phyloP scores from a whole-genome alignment of 805 yeast genomes.

The Hermanozyma aechmeae region DNA sequence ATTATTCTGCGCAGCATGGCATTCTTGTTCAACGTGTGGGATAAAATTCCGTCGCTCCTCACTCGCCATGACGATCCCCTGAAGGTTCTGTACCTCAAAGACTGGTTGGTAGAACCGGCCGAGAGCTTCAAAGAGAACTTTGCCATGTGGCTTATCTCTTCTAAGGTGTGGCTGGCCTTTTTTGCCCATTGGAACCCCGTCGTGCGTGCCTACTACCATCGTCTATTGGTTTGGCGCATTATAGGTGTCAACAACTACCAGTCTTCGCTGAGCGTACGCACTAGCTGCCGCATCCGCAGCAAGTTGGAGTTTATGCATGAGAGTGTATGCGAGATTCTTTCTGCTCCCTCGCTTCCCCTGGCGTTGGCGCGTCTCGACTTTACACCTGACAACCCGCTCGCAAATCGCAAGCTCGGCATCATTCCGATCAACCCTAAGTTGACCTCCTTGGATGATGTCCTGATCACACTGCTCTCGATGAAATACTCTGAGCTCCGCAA shows the following conservation, averaged over 20 bases:
- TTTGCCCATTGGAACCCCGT: slow-evolving; percentile 78
- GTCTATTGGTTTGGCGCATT: slow-evolving; percentile 63
- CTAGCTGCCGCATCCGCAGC: slow-evolving; percentile 19
- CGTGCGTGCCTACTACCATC: slow-evolving; percentile 57
- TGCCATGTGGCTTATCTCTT: slow-evolving; percentile 45
- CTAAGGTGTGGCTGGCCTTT: slow-evolving; percentile 41
- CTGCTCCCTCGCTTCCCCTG: slow-evolving; percentile 2
- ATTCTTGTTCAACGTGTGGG: slow-evolving; percentile 68
- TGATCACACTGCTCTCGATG: slow-evolving; percentile 8
- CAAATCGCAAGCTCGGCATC: slow-evolving; percentile 42
- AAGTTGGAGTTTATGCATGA: slow-evolving; percentile 20
- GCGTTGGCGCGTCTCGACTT: slow-evolving; percentile 10
- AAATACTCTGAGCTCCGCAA: slow-evolving; percentile 32
- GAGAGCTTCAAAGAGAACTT: slow-evolving; percentile 41
- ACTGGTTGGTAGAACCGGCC: slow-evolving; percentile 32
- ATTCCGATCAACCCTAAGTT: slow-evolving; percentile 21
- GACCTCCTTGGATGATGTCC: slow-evolving; percentile 7
- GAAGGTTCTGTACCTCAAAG: slow-evolving; percentile 3
- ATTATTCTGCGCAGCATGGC: slow-evolving; percentile 56
- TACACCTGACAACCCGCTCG: slow-evolving; percentile 30
- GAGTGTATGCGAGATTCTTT: slow-evolving; percentile 3
- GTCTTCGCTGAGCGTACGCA: slow-evolving; percentile 20
- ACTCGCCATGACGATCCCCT: not conserved
- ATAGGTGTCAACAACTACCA: slow-evolving; percentile 33
- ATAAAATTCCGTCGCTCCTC: slow-evolving; percentile 40